Conservation (phyloP, 225 moss, liverwort and hornwort genomes). For the Asterella californica region DNA sequence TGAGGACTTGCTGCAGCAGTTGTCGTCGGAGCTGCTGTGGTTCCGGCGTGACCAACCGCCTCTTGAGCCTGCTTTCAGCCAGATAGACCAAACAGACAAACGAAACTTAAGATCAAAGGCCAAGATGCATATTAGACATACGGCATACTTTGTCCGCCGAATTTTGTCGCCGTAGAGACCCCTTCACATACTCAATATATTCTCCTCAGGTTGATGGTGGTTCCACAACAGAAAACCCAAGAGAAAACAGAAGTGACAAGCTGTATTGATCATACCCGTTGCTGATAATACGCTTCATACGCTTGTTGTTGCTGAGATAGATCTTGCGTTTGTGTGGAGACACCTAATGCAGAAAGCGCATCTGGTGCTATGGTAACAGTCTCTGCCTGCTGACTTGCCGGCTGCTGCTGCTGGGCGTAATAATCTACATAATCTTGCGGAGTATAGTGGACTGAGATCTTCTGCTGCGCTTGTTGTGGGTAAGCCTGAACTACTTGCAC, state of each 20-base stretch:
- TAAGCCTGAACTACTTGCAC: slow-evolving; percentile 29
- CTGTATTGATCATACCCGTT: slow-evolving; percentile 26
- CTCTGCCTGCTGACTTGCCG: slow-evolving; percentile 30
- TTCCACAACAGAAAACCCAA: neutral
- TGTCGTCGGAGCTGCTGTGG: slow-evolving; percentile 24
- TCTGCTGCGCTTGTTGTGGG: slow-evolving; percentile 28
- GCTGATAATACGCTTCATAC: slow-evolving; percentile 49
- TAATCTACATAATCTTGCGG: slow-evolving; percentile 42
- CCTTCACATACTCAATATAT: neutral
- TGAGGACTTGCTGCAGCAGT: slow-evolving; percentile 23
- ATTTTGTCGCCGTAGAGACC: neutral
- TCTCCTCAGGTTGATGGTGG: neutral
- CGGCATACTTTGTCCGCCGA: neutral
- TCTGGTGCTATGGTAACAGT: slow-evolving; percentile 19
- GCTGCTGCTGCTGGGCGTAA: slow-evolving; percentile 38
- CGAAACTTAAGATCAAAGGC: neutral
- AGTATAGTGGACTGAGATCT: slow-evolving; percentile 27
- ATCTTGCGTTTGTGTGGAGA: slow-evolving; percentile 32
- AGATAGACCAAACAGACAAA: neutral
- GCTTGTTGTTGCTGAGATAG: slow-evolving; percentile 38
- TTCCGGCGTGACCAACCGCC: slow-evolving; percentile 35
- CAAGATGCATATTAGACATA: neutral
- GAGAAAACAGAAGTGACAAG: neutral
- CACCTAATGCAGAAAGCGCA: slow-evolving; percentile 19
- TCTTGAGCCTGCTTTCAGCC: slow-evolving; percentile 39